Base-by-base conservation (phyloP, 2,329 filamentous ascomycete species). In the Akanthomyces lecanii region DNA sequence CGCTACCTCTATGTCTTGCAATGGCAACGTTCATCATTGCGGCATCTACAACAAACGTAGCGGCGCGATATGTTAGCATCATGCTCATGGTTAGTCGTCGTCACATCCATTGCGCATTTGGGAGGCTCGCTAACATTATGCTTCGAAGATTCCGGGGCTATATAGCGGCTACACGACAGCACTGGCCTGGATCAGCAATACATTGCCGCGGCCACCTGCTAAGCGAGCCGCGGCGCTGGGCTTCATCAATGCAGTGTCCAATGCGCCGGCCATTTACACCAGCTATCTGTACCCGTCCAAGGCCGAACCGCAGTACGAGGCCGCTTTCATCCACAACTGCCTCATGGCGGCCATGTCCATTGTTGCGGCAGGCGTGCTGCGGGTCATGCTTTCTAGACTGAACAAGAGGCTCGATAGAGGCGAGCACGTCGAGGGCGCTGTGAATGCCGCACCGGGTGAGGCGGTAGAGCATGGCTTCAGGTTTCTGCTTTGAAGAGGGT, bases 141-240 rank as follows among this genome's bases (percentile, higher is more conserved):
- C 28, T 52, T 4, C 52, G 66, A 63, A 77, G 77, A 77, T 85
- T 2, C 80, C 84, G 0, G 83, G 85, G 0, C 77, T 88, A 3
- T 90, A 89, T 69, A 82, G 83, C 1, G 83, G 85, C 54, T 91
- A 87, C 70, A 89, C 89, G 0, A 87, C 90, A 1, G 81, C 81
- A 1, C 77, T 91, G 4, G 83, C 87, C 2, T 95, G 90, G 90
- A 91, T 93, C 66, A 86, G 83, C 53, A 91, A 89, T 71, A 89
- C 87, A 1, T 81, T 94, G 58, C 89, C 90, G 0, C 84, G 90
- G 5, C 90, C 91, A 4, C 88, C 89, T 0, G 86, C 89, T 2
- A 93, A 93, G 77, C 83, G 89, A 64, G 80, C 80, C 1, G 79
- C 89, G 0, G 89, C 89, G 0, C 73, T 94, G 5, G 90, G 89